Evolutionary conservation across 441 rosid genomes (phyloP).

Genomic region (Adansonia gregorii): DNA sequence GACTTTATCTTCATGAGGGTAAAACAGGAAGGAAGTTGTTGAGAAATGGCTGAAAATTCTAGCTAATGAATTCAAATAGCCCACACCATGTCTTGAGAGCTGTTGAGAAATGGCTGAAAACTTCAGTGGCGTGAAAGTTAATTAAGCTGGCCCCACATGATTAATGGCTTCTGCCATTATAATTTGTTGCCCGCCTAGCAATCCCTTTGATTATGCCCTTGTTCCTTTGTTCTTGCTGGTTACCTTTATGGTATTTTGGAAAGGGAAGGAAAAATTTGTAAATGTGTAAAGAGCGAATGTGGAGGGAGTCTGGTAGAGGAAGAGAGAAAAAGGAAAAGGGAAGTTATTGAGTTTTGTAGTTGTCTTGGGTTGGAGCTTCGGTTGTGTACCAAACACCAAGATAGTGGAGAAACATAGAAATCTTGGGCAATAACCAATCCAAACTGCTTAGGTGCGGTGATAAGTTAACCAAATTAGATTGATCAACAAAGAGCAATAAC

Average conservation of each 20-base stretch:
- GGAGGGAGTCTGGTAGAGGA: too few relatives aligned
- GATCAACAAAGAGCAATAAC: not conserved
- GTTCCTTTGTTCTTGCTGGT: not conserved
- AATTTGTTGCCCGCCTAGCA: not conserved
- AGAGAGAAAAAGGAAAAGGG: too few relatives aligned
- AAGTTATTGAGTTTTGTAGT: too few relatives aligned
- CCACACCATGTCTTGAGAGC: not conserved
- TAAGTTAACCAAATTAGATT: not conserved
- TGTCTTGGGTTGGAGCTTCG: too few relatives aligned
- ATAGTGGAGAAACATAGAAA: too few relatives aligned
- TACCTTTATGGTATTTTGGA: not conserved
- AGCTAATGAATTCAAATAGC: not conserved
- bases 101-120: not conserved
- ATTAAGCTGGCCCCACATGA: not conserved
- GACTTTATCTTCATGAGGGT: not conserved
- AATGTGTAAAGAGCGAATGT: too few relatives aligned
- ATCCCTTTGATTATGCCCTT: not conserved
- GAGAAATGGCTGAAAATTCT: not conserved
- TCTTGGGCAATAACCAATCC: not conserved
- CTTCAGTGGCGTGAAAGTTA: not conserved
- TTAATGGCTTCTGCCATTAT: not conserved
- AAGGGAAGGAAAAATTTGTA: constrained; percentile 1
- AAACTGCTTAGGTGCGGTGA: not conserved
- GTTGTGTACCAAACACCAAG: too few relatives aligned
- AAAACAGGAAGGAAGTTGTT: not conserved